Conservation (phyloP, 2,329 filamentous ascomycete species). For the Phialemonium atrogriseum region DNA sequence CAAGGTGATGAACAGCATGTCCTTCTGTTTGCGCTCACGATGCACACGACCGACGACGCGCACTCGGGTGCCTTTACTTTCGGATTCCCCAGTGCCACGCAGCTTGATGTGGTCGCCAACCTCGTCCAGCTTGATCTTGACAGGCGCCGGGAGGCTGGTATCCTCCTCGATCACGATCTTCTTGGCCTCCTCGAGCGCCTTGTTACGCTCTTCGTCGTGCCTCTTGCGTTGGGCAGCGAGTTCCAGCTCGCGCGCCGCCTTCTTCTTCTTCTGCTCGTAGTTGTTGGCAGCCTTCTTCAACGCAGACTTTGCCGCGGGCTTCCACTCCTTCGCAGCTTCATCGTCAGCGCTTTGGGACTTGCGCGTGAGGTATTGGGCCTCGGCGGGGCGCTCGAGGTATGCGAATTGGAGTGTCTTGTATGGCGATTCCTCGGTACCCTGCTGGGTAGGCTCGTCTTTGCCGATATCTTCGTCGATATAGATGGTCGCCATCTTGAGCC, state of each 20-base stretch:
- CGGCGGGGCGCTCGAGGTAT: background rate
- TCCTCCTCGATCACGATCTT: constrained; percentile 66
- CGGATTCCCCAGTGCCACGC: constrained; percentile 27
- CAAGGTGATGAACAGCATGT: constrained; percentile 79
- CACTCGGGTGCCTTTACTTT: constrained; percentile 62
- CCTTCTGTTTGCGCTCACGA: constrained; percentile 72
- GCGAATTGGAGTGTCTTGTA: constrained; percentile 2
- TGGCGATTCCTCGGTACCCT: constrained; percentile 1
- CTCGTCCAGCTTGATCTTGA: constrained; percentile 65
- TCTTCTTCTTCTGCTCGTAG: constrained; percentile 72
- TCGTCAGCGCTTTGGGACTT: background rate
- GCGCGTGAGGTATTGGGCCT: background rate
- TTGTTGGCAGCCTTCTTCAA: constrained; percentile 76
- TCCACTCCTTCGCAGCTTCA: background rate
- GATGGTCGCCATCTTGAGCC: constrained; percentile 2
- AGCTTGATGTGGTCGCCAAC: constrained; percentile 36
- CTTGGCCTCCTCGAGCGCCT: constrained; percentile 71
- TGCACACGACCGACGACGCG: constrained; percentile 78
- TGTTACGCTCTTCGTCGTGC: constrained; percentile 61
- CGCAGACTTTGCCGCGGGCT: constrained; percentile 63
- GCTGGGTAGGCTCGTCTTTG: background rate
- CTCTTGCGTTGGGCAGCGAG: constrained; percentile 48
- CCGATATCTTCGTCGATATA: constrained; percentile 3
- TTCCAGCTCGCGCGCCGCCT: constrained; percentile 63
- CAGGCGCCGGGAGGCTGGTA: constrained; percentile 63